Conservation (phyloP, 345 rosid species). For the Durio zibethinus region DNA sequence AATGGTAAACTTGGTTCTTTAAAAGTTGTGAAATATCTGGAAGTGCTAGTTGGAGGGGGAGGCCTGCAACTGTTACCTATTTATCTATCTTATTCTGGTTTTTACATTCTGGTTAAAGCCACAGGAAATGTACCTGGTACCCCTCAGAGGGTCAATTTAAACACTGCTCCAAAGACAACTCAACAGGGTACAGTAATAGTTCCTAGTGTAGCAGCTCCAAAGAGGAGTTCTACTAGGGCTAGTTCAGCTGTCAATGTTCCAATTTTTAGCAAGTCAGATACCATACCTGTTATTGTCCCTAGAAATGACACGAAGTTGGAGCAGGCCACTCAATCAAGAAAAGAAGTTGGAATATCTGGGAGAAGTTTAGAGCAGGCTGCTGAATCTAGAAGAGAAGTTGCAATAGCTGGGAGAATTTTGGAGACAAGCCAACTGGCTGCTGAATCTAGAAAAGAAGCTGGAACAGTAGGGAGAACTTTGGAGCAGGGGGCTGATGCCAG, state of each 20-base stretch:
- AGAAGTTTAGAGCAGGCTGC: not conserved
- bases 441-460: constrained; percentile 13
- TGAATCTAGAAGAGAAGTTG: constrained; percentile 9
- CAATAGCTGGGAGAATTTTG: constrained; percentile 8
- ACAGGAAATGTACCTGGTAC: constrained; percentile 75
- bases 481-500: constrained; percentile 9
- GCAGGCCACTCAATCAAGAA: constrained; percentile 60
- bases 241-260: constrained; percentile 46
- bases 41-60: not conserved
- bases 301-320: constrained; percentile 56
- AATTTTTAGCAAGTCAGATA: constrained; percentile 54
- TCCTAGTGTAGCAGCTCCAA: constrained; percentile 47
- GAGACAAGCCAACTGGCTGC: not conserved
- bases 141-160: constrained; percentile 65
- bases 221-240: constrained; percentile 48
- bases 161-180: constrained; percentile 41
- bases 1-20: not conserved
- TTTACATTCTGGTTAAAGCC: constrained; percentile 52
- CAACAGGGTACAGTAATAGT: constrained; percentile 34
- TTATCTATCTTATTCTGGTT: constrained; percentile 25
- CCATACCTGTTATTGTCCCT: constrained; percentile 74
- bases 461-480: not conserved
- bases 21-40: not conserved
- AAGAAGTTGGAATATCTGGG: constrained; percentile 37
- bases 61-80: not conserved